These are phyloP conservation scores for Penicillium canescens DNA, from an alignment of 495 filamentous ascomycete genomes.

Conservation along the genomic window DNA sequence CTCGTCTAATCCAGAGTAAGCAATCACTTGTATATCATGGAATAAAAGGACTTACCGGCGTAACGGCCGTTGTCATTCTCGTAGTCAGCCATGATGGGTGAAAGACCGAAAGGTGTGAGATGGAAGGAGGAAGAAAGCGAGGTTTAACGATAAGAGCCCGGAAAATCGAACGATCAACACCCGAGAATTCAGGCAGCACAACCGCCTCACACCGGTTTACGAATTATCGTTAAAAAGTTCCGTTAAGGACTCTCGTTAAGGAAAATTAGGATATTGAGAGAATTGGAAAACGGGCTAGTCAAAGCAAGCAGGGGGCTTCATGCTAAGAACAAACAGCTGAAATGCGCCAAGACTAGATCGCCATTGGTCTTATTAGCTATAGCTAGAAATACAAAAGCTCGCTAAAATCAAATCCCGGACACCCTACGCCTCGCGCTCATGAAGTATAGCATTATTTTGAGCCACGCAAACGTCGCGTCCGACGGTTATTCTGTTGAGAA, in stretches of 20 bases:
- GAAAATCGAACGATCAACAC: constrained; percentile 20
- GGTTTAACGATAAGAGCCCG: constrained; percentile 23
- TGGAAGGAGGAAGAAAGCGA: constrained; percentile 23
- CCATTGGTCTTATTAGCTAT: not conserved
- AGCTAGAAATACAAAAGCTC: not conserved
- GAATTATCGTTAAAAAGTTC: not conserved
- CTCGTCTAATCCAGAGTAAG: constrained; percentile 57
- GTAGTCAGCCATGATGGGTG: constrained; percentile 63
- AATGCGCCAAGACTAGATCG: constrained; percentile 1
- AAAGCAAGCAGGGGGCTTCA: no score
- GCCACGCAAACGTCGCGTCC: constrained; percentile 42
- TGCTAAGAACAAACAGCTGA: not conserved
- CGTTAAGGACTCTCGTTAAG: not conserved
- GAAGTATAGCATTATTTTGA: constrained; percentile 21
- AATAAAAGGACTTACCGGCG: constrained; percentile 63
- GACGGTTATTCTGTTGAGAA: constrained; percentile 31
- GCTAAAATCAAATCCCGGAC: constrained; percentile 11
- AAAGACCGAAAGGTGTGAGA: constrained; percentile 16
- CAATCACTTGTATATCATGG: constrained; percentile 9
- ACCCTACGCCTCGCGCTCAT: constrained; percentile 16
- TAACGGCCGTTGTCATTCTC: constrained; percentile 84
- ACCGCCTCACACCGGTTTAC: not conserved
- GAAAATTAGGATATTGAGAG: constrained; percentile 5
- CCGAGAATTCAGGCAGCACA: constrained; percentile 15
- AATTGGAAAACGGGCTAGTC: not conserved